Base-by-base conservation (phyloP, 768 basidiomycete species). In the Phaeotremella skinneri region DNA sequence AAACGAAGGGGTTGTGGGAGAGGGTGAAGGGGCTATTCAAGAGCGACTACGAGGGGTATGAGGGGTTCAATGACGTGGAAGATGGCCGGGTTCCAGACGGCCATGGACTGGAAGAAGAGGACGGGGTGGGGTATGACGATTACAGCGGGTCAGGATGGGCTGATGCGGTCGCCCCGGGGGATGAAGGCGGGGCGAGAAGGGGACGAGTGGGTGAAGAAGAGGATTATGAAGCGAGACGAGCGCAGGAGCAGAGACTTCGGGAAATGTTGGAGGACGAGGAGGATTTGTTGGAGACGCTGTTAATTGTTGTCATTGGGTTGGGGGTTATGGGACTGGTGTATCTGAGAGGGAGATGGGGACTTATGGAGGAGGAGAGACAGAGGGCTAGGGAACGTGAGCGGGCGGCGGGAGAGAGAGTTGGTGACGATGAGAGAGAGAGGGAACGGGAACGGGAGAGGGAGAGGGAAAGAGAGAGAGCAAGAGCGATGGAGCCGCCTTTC, bases 221-320 rank as follows among this genome's bases (percentile, higher is more conserved):
- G 85, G 57, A 86, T 51, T 85, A 84, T 2, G 89, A 88, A 61
- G 82, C 30, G 14, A 2, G 20, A 45, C 6, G 43, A 31, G 43
- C 43, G 6, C 82, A 55, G 88, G 88, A 27, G 83, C 84, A 25
- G 87, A 89, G 9, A 20, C 6, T 7, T 27, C 80, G 81, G 50
- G 89, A 90, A 58, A 85, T 85, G 62, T 86, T 85, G 6, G 85
- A 88, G 0, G 90, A 92, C 48, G 90, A 90, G 69, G 89, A 90
- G 75, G 61, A 56, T 21, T 21, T 87, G 86, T 65, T 88, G 30
- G 91, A 93, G 80, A 93, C 88, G 25, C 82, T 90, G 79, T 74
- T 91, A 37, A 81, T 93, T 42, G 82, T 92, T 2, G 75, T 84
- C 41, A 79, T 94, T 26, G 89, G 88, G 69, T 77, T 87, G 25